These are phyloP conservation scores for Claviceps pazoutovae DNA, from an alignment of 2,329 filamentous ascomycete species.

Conservation along the genomic window DNA sequence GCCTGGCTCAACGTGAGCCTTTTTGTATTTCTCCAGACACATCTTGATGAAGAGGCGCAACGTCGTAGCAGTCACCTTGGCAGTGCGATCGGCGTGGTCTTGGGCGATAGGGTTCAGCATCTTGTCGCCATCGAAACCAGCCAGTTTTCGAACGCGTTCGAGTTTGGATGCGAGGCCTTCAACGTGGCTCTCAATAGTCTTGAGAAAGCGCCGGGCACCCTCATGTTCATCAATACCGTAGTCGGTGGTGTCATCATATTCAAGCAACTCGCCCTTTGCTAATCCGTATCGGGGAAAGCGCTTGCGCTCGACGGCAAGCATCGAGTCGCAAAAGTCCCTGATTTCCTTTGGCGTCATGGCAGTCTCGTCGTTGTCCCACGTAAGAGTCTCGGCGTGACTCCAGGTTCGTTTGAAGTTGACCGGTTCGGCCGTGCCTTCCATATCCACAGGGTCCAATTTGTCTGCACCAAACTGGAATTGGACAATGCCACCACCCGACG, in stretches of 20 bases:
- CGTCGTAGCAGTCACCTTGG: constrained; percentile 67
- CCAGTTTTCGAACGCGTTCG: constrained; percentile 34
- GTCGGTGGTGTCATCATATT: constrained; percentile 56
- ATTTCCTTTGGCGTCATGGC: constrained; percentile 66
- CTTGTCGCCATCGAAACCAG: constrained; percentile 30
- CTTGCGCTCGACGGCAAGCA: constrained; percentile 52
- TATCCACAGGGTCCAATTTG: constrained; percentile 88
- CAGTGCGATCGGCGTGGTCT: constrained; percentile 52
- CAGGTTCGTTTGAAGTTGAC: constrained; percentile 89
- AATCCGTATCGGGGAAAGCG: constrained; percentile 36
- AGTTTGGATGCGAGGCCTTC: constrained; percentile 47
- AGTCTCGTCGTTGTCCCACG: constrained; percentile 63
- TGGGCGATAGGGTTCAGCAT: constrained; percentile 12
- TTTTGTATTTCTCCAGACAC: constrained; percentile 81
- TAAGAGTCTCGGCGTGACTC: constrained; percentile 62
- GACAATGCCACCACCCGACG: constrained; percentile 75
- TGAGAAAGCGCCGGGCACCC: constrained; percentile 68
- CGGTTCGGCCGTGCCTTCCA: constrained; percentile 87
- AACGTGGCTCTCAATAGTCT: constrained; percentile 63
- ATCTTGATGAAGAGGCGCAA: constrained; percentile 63
- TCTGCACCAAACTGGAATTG: constrained; percentile 98
- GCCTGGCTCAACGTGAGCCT: constrained; percentile 82
- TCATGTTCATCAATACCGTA: constrained; percentile 65
- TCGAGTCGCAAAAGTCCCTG: constrained; percentile 48
- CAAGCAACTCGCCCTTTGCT: constrained; percentile 41